These are phyloP conservation scores for Biancaea sappan DNA, from an alignment of 306 rosid species.

Conservation along the genomic window DNA sequence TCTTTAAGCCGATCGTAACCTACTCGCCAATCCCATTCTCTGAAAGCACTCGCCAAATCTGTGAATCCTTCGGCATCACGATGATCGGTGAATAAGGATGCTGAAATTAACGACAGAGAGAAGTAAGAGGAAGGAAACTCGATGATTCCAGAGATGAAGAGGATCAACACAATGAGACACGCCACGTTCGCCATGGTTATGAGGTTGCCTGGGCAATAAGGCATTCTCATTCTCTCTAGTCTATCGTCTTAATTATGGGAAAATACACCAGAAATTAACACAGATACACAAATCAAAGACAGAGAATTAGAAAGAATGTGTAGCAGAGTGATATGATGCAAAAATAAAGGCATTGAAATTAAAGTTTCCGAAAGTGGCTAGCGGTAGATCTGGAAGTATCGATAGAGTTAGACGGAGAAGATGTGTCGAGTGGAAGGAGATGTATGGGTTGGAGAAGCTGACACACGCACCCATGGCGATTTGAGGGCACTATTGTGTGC, in stretches of 20 bases:
- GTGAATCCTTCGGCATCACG: constrained; percentile 43
- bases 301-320: not conserved
- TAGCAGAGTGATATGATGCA: not conserved
- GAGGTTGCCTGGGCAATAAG: constrained; percentile 17
- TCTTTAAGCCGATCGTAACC: constrained; percentile 65
- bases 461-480: not conserved
- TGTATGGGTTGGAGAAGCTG: not conserved
- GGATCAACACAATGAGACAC: constrained; percentile 55
- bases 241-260: not conserved
- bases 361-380: no score
- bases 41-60: constrained; percentile 63
- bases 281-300: not conserved
- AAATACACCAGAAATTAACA: not conserved
- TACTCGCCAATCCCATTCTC: constrained; percentile 77
- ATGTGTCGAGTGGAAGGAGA: not conserved
- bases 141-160: constrained; percentile 67
- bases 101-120: constrained; percentile 39
- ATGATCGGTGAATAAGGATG: constrained; percentile 36
- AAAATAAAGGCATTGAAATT: not conserved
- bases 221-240: not conserved
- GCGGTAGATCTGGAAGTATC: not conserved
- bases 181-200: constrained; percentile 54
- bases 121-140: constrained; percentile 53
- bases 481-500: not conserved
- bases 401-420: not conserved